Base-by-base conservation (phyloP, 371 early-diverging fungal species). In the Actinomortierella wolfii region DNA sequence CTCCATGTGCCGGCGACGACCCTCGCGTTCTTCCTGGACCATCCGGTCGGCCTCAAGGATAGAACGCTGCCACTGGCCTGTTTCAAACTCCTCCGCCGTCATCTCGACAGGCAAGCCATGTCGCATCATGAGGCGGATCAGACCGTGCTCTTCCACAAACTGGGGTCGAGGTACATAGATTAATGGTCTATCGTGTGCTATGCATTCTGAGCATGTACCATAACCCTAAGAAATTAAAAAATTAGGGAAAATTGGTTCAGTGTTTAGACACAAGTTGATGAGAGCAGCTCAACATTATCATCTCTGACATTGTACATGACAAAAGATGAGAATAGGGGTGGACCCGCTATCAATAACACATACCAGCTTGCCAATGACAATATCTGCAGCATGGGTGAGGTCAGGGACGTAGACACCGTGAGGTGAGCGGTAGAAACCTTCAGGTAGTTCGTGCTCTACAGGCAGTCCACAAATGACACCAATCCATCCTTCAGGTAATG, bases 131-230 rank as follows among this genome's bases (percentile, higher is more conserved):
- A 90, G 68, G 53, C 82, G 81, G 43, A 86, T 61, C 45, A 93
- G 57, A 0, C 92, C 93, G 24, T 77, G 81, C 66, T 93, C 93
- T 59, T 93, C 93, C 24, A 87, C 86, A 64, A 93, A 93, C 49
- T 87, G 89, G 4, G 90, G 90, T 68, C 93, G 75, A 11, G 90
- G 81, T 3, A 93, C 89, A 59, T 90, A 93, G 2, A 93, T 84
- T 54, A 93, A 81, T 1, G 93, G 89, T 8, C 82, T 86, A 1
- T 76, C 67, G 61, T 89, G 89, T 3, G 89, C 91, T 24, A 91
- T 87, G 51, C 89, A 87, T 69, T 93, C 93, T 5, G 90, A 87
- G 66, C 93, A 93, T 1, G 90, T 91, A 28, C 91, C 91, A 69
- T 92, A 93, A 3, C 93, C 93, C 68, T 83, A 82, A 24, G 20